These are phyloP conservation scores for Coniella vitis DNA, from an alignment of 2,329 filamentous ascomycete species.

Conservation along the genomic window DNA sequence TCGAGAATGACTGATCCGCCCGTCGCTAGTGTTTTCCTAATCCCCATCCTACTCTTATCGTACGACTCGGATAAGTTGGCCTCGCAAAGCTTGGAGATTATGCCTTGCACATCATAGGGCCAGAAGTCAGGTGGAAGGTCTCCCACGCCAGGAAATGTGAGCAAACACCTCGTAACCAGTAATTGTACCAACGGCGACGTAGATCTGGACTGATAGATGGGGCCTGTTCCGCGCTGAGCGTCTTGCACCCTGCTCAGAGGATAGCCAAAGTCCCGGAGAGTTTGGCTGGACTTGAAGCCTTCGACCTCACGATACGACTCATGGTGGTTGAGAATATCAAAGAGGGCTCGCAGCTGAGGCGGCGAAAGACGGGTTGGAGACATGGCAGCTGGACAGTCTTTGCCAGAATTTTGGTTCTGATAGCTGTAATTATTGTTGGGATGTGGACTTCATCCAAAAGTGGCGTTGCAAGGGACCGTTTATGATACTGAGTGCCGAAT, in stretches of 20 bases:
- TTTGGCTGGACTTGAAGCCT: slow-evolving; percentile 58
- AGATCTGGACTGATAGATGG: slow-evolving; percentile 27
- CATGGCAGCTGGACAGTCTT: not conserved
- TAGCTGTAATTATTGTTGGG: too few species aligned
- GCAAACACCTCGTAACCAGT: slow-evolving; percentile 57
- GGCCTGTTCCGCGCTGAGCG: not conserved
- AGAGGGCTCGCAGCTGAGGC: slow-evolving; percentile 44
- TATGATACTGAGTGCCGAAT: not conserved
- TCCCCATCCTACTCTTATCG: slow-evolving; percentile 69
- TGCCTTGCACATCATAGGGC: slow-evolving; percentile 51
- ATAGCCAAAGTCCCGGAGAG: slow-evolving; percentile 61
- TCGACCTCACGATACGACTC: slow-evolving; percentile 63
- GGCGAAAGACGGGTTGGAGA: slow-evolving; percentile 23
- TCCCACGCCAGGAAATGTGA: slow-evolving; percentile 59
- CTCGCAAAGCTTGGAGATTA: slow-evolving; percentile 56
- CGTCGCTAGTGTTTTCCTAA: slow-evolving; percentile 68
- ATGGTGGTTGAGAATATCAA: slow-evolving; percentile 54
- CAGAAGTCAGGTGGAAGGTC: slow-evolving; percentile 60
- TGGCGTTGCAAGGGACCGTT: not conserved
- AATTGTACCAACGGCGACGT: slow-evolving; percentile 61
- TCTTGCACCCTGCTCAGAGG: slow-evolving; percentile 44
- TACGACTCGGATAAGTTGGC: slow-evolving; percentile 74
- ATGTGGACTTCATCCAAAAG: too few species aligned
- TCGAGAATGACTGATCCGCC: slow-evolving; percentile 64
- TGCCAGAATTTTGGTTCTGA: not conserved